Conservation (phyloP, 345 rosid genomes). For the Euphorbia pulcherrima region DNA sequence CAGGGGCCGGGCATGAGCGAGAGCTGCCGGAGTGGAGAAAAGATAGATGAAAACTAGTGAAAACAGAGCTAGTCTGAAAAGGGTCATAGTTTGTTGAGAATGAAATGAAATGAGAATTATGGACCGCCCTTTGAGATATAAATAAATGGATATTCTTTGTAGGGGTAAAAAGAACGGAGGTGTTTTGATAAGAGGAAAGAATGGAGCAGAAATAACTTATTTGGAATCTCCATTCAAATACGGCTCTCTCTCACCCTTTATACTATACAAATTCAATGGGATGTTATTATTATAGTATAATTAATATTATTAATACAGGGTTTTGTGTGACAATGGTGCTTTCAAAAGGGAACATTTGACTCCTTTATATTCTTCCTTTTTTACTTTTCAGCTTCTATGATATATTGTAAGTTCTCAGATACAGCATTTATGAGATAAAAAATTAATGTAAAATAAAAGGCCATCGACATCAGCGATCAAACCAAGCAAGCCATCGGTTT, state of each 20-base stretch:
- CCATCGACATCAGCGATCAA: not conserved
- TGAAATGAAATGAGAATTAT: not conserved
- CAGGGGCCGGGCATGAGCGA: slow-evolving; percentile 30
- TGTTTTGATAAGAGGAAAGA: slow-evolving; percentile 16
- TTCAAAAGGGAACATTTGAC: slow-evolving; percentile 20
- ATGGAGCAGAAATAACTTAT: slow-evolving; percentile 34
- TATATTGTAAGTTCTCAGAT: too few relatives aligned
- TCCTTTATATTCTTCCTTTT: not conserved
- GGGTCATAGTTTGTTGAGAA: slow-evolving; percentile 34
- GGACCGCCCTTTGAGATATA: not conserved
- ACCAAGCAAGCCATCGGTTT: too few relatives aligned
- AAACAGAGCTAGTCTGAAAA: slow-evolving; percentile 25
- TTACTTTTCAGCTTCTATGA: too few relatives aligned
- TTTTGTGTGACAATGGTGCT: slow-evolving; percentile 2
- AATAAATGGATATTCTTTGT: slow-evolving; percentile 16
- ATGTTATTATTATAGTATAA: not conserved
- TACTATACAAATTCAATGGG: too few relatives aligned
- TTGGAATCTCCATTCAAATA: slow-evolving; percentile 40
- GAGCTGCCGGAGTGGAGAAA: slow-evolving; percentile 29
- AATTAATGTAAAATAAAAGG: too few relatives aligned
- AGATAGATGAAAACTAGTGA: slow-evolving; percentile 33
- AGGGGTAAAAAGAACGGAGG: slow-evolving; percentile 41
- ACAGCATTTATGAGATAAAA: too few relatives aligned
- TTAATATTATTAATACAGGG: slow-evolving; percentile 5
- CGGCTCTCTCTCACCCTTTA: slow-evolving; percentile 35